These are phyloP conservation scores for Limnanthes douglasii DNA, from an alignment of 345 rosid genomes.

Conservation along the genomic window DNA sequence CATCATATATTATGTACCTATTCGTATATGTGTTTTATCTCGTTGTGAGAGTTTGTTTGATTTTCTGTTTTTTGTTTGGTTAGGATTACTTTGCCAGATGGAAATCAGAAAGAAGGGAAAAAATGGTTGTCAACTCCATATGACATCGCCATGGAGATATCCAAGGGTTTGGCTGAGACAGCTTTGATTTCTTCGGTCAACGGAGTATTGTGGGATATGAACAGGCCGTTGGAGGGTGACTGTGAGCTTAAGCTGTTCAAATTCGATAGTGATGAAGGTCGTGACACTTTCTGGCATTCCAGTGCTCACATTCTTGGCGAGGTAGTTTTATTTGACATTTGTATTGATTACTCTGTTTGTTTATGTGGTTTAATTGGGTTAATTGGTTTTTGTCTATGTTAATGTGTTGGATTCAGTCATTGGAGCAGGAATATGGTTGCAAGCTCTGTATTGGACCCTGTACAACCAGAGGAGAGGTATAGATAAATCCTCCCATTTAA, in stretches of 20 bases:
- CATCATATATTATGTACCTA: too few relatives aligned
- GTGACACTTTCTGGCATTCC: constrained; percentile 97
- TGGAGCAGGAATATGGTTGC: constrained; percentile 82
- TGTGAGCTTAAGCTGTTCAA: constrained; percentile 61
- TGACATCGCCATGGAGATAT: constrained; percentile 55
- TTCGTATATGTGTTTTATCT: too few relatives aligned
- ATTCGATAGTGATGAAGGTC: constrained; percentile 67
- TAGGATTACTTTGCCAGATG: constrained; percentile 58
- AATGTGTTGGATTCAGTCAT: constrained; percentile 33
- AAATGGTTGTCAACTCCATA: constrained; percentile 64
- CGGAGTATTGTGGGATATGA: constrained; percentile 89
- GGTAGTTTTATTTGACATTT: too few relatives aligned
- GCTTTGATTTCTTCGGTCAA: constrained; percentile 68
- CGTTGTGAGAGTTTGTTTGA: too few relatives aligned
- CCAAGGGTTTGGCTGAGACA: constrained; percentile 51
- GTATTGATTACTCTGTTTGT: too few relatives aligned
- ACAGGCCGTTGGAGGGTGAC: constrained; percentile 61
- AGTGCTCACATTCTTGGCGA: constrained; percentile 98
- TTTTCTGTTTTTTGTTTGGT: too few relatives aligned
- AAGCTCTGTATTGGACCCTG: constrained; percentile 96
- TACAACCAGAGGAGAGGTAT: constrained; percentile 98
- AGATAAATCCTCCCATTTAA: too few relatives aligned
- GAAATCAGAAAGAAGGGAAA: constrained; percentile 78
- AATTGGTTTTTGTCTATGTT: too few relatives aligned
- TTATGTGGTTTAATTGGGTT: too few relatives aligned